Base-by-base conservation (phyloP, 371 early-diverging fungal genomes). In the Rhizopus arrhizus region DNA sequence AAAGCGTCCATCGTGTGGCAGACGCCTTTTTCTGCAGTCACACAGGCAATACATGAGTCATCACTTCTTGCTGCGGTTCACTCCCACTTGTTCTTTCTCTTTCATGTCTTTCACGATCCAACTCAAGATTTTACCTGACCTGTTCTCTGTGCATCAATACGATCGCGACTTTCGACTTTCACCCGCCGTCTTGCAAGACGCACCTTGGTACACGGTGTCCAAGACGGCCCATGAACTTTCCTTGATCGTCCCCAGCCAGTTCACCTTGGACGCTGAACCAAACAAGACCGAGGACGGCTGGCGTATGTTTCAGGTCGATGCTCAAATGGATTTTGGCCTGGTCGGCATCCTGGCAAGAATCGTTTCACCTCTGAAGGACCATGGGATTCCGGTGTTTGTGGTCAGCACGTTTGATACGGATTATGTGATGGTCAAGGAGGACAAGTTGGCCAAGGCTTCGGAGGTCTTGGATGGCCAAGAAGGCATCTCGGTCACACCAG, bases 351-450 rank as follows among this genome's bases (percentile, higher is more conserved):
- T 93, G 56, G 84, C 86, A 5, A 61, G 72, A 29, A 65, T 93
- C 33, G 68, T 87, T 0, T 71, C 75, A 5, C 81, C 84, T 0
- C 63, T 93, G 15, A 86, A 84, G 33, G 74, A 85, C 4, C 69
- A 76, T 35, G 64, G 69, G 13, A 81, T 93, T 11, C 81, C 90
- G 3, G 79, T 91, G 2, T 91, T 90, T 77, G 89, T 82, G 1
- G 80, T 91, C 2, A 85, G 86, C 56, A 91, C 91, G 0, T 93
- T 74, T 56, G 89, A 93, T 63, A 93, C 93, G 0, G 93, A 93
- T 61, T 91, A 89, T 61, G 69, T 93, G 10, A 72, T 90, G 47
- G 86, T 92, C 42, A 89, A 89, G 59, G 58, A 82, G 43, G 85
- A 85, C 15, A 73, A 67, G n/a, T 59, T 62, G 29, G 49, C 55